Conservation (phyloP, 2,329 filamentous ascomycete species). For the Setomelanomma holmii region DNA sequence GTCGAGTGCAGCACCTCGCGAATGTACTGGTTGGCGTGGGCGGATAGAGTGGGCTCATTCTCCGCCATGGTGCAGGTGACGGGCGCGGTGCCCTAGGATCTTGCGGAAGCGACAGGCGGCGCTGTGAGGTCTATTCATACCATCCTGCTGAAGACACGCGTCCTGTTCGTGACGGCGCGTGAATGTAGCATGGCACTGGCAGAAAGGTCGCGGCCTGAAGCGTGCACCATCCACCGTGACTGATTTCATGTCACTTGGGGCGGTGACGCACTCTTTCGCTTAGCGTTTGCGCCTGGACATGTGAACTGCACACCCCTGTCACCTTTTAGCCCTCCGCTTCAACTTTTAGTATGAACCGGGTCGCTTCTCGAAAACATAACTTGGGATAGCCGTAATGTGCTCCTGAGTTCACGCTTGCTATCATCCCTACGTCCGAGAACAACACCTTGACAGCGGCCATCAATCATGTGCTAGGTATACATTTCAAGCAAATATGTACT, state of each 20-base stretch:
- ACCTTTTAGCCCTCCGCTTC: not conserved
- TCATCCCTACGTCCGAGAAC: not conserved
- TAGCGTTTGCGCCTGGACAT: slow-evolving; percentile 38
- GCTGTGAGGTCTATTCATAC: slow-evolving; percentile 17
- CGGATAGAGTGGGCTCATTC: slow-evolving; percentile 32
- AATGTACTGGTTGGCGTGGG: slow-evolving; percentile 53
- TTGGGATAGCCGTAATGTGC: no score
- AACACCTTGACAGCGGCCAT: not conserved
- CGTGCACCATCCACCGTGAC: slow-evolving; percentile 16
- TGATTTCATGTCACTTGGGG: slow-evolving; percentile 25
- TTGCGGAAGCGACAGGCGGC: not conserved
- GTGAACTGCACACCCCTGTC: slow-evolving; percentile 30
- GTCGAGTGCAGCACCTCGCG: slow-evolving; percentile 52
- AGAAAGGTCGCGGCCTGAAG: no score
- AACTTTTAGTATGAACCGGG: no score
- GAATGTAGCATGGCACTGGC: slow-evolving; percentile 3
- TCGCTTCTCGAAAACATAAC: no score
- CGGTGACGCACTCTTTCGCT: slow-evolving; percentile 40
- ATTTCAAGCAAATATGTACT: no score
- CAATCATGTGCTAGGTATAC: not conserved
- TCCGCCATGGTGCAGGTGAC: slow-evolving; percentile 22
- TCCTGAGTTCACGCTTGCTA: not conserved
- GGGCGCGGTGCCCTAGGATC: not conserved
- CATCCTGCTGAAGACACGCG: slow-evolving; percentile 10
- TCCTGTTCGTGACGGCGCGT: slow-evolving; percentile 14